A percentile compares a stretch with the other conserved stretches of the same genome.
phyloP scores from a whole-genome alignment of 768 basidiomycete species.

The Boletus coccyginus region DNA sequence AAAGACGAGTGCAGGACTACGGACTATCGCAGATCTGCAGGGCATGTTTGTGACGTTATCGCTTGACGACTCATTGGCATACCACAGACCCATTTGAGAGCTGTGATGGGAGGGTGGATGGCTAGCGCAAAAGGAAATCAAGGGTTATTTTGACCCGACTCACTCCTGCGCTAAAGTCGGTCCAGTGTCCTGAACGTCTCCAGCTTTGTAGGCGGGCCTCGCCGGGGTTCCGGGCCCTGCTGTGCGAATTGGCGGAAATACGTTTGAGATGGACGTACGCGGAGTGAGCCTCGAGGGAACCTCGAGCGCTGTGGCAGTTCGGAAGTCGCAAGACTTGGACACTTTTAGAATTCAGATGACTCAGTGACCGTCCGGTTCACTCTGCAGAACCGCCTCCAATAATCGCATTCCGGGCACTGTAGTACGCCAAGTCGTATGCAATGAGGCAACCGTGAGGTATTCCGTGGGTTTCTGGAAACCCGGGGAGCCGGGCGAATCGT shows the following conservation, averaged over 20 bases:
- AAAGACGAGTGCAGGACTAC: not conserved
- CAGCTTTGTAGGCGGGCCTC: constrained; percentile 4
- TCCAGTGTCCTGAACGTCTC: not conserved
- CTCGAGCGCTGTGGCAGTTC: constrained; percentile 26
- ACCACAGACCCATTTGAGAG: too few relatives aligned
- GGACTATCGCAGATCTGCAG: not conserved
- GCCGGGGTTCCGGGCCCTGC: not conserved
- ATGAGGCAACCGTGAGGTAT: constrained; percentile 25
- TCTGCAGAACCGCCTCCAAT: constrained; percentile 10
- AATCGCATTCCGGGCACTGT: constrained; percentile 8
- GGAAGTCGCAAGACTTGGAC: not conserved
- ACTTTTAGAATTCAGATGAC: not conserved
- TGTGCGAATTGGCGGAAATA: not conserved
- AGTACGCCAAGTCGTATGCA: constrained; percentile 3
- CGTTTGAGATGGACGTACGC: not conserved
- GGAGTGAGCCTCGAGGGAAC: constrained; percentile 27
- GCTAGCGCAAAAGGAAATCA: too few relatives aligned
- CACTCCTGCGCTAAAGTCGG: not conserved
- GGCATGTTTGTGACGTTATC: constrained; percentile 1
- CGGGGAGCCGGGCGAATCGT: not conserved
- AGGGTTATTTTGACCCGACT: too few relatives aligned
- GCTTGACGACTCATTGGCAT: not conserved
- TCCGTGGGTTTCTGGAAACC: constrained; percentile 4
- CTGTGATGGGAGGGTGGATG: too few relatives aligned
- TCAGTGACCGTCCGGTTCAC: constrained; percentile 8